Base-by-base conservation (phyloP, 2,329 filamentous ascomycete species). In the Dactylella cylindrospora region DNA sequence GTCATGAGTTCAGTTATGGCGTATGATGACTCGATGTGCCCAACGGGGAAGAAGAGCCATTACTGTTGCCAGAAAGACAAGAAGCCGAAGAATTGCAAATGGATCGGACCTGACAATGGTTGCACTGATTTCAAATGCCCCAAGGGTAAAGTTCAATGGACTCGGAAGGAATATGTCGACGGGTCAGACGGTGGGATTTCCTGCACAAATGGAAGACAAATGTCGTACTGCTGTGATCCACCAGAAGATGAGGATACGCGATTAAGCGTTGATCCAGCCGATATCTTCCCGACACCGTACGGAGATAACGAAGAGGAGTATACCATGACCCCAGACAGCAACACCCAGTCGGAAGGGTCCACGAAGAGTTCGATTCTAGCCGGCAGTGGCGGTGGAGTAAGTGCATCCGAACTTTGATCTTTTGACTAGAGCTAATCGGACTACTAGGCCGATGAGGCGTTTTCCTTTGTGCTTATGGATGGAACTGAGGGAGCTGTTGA, bases 391-490 rank as follows among this genome's bases (percentile, higher is more conserved):
- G 41, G 41, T 2, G 41, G 41, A 9, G 41, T 45, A 45, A 45
- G 41, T 35, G 13, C 8, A 35, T 9, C 6, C 17, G 32, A 35
- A 12, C 6, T 9, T 6, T 6, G n/a, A n/a, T n/a, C n/a, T n/a
- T n/a, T n/a, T n/a, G n/a, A n/a, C n/a, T n/a, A n/a, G 17, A 35
- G 8, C 35, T 39, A 12, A 39, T 20, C n/a, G 23, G 13, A 39
- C 13, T 3, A 9, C 10, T 33, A 45, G 41, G 41, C 41, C 7
- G 45, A 49, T 17, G 45, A 49, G 25, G 45, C 45, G 2, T 49
- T 49, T 23, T 36, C 45, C 12, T 49, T 49, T 28, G 45, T 49
- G n/a, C 31, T 49, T 5, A 32, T 49, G 23, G 45, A 49, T n/a
- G 45, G 45, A 3, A 49, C 45, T 7, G 45, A 49, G 25, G 45